Percentiles rank a stretch among this genome's conserved stretches.
phyloP scores from a whole-genome alignment of 2,329 filamentous ascomycete species.

The Arachnopeziza araneosa region DNA sequence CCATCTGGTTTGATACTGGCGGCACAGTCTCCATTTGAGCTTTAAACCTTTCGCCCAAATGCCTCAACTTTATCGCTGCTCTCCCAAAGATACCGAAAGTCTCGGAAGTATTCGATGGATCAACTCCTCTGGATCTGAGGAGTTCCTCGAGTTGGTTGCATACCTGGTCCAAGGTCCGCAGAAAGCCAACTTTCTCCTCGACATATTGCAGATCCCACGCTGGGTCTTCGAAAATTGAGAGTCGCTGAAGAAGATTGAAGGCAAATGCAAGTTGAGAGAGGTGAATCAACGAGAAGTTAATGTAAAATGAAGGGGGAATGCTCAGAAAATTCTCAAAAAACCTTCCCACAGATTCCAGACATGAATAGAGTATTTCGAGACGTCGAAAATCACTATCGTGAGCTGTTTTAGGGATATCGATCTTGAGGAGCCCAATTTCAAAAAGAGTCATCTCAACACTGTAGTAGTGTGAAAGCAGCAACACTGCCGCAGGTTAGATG shows the following conservation, averaged over 20 bases:
- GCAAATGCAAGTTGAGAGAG: background rate
- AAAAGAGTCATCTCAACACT: background rate
- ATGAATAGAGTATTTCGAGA: background rate
- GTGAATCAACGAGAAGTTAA: background rate
- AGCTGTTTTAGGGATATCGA: background rate
- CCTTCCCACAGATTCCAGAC: background rate
- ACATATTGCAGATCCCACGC: background rate
- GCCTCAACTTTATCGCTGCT: background rate
- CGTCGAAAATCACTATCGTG: background rate
- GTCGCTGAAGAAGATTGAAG: background rate
- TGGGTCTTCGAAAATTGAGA: background rate
- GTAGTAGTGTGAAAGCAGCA: background rate
- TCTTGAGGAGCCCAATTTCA: background rate
- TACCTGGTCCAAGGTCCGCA: background rate
- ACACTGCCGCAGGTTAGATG: background rate
- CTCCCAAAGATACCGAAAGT: background rate
- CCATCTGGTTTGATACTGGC: background rate
- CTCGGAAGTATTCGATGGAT: background rate
- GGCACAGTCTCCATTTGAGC: background rate
- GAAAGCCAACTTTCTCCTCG: background rate
- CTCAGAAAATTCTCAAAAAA: background rate
- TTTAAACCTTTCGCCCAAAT: background rate
- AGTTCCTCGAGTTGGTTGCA: background rate
- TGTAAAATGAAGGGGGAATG: background rate
- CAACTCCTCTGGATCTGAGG: background rate